Evolutionary conservation across 257 asterid species (phyloP).

Genomic region (Scutellaria galericulata): DNA sequence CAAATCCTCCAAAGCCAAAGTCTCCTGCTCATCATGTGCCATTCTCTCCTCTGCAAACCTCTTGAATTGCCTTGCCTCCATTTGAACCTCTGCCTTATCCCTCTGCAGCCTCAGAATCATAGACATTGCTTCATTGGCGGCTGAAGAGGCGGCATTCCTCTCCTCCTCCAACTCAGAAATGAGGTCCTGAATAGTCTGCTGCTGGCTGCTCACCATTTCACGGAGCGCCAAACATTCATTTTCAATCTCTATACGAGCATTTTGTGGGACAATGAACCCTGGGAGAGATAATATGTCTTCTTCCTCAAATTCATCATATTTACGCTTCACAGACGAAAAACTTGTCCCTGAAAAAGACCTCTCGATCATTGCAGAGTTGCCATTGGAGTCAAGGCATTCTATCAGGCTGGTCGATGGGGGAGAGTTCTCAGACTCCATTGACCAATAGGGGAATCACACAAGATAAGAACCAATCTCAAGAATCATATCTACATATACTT

Average conservation of each 20-base stretch:
- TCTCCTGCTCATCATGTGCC: conserved; percentile 91
- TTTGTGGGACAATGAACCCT: conserved; percentile 55
- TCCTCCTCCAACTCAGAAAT: conserved; percentile 88
- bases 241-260: conserved; percentile 75
- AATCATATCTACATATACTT: conserved; percentile 26
- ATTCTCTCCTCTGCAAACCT: conserved; percentile 88
- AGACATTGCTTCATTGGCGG: conserved; percentile 97
- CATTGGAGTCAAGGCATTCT: conserved; percentile 67
- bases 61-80: conserved; percentile 93
- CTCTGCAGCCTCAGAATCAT: conserved; percentile 96
- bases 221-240: conserved; percentile 83
- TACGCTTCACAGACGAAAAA: conserved; percentile 68
- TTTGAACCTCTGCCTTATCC: conserved; percentile 88
- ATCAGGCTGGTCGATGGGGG: conserved; percentile 49
- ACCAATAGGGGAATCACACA: conserved; percentile 35
- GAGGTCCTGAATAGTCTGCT: conserved; percentile 70
- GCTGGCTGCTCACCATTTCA: conserved; percentile 81
- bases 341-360: conserved; percentile 53
- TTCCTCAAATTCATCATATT: conserved; percentile 59
- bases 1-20: conserved; percentile 70
- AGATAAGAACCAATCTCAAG: conserved; percentile 30
- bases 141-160: conserved; percentile 90
- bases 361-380: conserved; percentile 53
- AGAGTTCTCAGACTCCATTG: conserved; percentile 64
- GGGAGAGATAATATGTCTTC: conserved; percentile 47